Evolutionary conservation across 768 basidiomycete genomes (phyloP).

Genomic region (Paxillus involutus): DNA sequence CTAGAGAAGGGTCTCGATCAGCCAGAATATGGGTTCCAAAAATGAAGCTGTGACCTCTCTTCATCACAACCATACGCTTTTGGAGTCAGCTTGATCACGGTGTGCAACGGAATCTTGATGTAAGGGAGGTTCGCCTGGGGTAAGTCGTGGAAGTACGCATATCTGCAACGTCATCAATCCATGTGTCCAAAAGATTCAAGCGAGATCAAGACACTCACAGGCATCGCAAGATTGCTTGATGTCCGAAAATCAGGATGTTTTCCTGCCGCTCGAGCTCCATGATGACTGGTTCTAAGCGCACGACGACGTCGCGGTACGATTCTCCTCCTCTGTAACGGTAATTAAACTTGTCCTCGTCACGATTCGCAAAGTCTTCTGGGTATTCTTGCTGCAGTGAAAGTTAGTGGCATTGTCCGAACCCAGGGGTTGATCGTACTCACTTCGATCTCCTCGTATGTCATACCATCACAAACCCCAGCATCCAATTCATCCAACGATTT

Average conservation of each 20-base stretch:
- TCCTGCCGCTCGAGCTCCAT: slow-evolving; percentile 99
- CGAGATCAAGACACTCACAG: slow-evolving; percentile 46
- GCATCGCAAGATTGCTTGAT: slow-evolving; percentile 88
- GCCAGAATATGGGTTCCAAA: neutral
- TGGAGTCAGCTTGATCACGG: slow-evolving; percentile 96
- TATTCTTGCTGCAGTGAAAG: slow-evolving; percentile 67
- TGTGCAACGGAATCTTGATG: slow-evolving; percentile 96
- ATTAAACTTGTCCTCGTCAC: slow-evolving; percentile 99
- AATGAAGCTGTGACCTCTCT: slow-evolving; percentile 54
- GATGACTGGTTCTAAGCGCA: slow-evolving; percentile 94
- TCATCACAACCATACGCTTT: slow-evolving; percentile 99
- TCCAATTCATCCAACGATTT: slow-evolving; percentile 98
- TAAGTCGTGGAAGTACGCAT: slow-evolving; percentile 95
- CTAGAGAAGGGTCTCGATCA: slow-evolving; percentile 37
- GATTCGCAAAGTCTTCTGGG: slow-evolving; percentile 96
- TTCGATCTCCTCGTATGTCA: slow-evolving; percentile 99
- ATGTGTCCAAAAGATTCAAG: neutral
- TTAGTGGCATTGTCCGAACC: neutral
- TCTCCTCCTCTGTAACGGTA: slow-evolving; percentile 97
- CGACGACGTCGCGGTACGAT: slow-evolving; percentile 96
- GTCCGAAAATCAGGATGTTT: slow-evolving; percentile 95
- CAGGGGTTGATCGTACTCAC: slow-evolving; percentile 38
- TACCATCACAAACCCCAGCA: slow-evolving; percentile 98
- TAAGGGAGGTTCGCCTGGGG: slow-evolving; percentile 95
- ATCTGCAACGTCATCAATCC: slow-evolving; percentile 44